Base-by-base conservation (phyloP, 345 rosid genomes). In the Eutrema japonicum region DNA sequence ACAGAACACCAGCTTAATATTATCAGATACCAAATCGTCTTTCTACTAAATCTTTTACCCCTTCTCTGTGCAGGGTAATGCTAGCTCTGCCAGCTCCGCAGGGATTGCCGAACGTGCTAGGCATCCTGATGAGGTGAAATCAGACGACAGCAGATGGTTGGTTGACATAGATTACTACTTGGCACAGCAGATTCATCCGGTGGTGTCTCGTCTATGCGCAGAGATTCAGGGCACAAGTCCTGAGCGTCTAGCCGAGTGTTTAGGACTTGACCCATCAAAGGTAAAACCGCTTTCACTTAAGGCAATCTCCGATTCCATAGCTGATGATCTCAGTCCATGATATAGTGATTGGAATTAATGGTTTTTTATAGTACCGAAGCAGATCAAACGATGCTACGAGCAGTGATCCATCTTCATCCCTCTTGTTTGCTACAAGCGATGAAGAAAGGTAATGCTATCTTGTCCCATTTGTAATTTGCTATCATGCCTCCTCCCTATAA, bases 141-240 rank as follows among this genome's bases (percentile, higher is more conserved):
- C 80, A 72, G 86, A 87, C 32, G 91, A 84, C 5, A 96, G 90
- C 45, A 87, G 85, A 70, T 92, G 98, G 98, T 74, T 92, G 92
- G 83, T 95, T 67, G 99, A 95, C 80, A 89, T 90, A 76, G 98
- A 95, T 51, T 95, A 95, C 82, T 95, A 95, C 84, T 80, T 90
- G 80, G 85, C 98, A 61, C 96, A 95, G 76, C 99, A 95, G 90
- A 95, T 95, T 83, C 99, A 90, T 84, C 99, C 97, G 12, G 98
- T 95, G 48, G 96, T 95, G 60, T 88, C 99, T 32, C 92, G 99
- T 48, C 70, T 95, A 22, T 92, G 99, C 66, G 96, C 96, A 72
- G 89, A 96, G 79, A 90, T 95, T 64, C 96, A 95, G 81, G 99
- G 97, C 56, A 95, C 98, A 56, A 90, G 93, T 79, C 96, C 96